A percentile compares a stretch with the other conserved stretches of the same genome.
Conservation (phyloP, 2,329 filamentous ascomycete species). For the Chaetomium strumarium region DNA sequence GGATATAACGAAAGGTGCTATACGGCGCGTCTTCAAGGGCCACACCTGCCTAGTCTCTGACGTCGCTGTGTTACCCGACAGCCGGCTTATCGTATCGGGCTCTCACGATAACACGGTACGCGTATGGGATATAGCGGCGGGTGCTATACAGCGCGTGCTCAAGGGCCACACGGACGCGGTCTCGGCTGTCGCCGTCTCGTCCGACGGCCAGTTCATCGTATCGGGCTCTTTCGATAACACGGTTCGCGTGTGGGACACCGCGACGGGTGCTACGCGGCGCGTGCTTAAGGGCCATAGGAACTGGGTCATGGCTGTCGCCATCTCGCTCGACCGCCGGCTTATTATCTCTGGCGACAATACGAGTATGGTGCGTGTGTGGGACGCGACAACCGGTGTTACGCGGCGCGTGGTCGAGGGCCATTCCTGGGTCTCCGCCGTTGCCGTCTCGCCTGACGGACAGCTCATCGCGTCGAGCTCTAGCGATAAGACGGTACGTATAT, state of each 20-base stretch:
- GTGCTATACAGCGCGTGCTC: neutral
- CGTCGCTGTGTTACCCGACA: slow-evolving; percentile 3
- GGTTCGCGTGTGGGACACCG: neutral
- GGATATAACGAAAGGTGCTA: neutral
- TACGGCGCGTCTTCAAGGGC: neutral
- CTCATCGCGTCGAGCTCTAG: neutral
- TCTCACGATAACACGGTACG: neutral
- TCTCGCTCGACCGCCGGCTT: neutral
- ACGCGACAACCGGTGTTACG: neutral
- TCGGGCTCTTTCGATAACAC: neutral
- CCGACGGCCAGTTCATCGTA: neutral
- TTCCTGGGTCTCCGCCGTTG: neutral
- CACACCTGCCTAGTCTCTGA: neutral
- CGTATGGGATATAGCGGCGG: slow-evolving; percentile 2
- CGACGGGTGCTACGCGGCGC: neutral
- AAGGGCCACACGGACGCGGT: neutral
- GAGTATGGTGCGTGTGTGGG: neutral
- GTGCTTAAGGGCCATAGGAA: neutral
- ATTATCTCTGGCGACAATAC: neutral
- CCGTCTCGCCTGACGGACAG: slow-evolving; percentile 2
- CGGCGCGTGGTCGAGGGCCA: neutral
- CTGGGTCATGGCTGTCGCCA: neutral
- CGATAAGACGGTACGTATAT: neutral
- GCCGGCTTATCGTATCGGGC: slow-evolving; percentile 2
- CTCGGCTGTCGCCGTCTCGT: neutral